phyloP scores from a whole-genome alignment of 108 stramenopile species.

The Cyclostephanos tholiformis region DNA sequence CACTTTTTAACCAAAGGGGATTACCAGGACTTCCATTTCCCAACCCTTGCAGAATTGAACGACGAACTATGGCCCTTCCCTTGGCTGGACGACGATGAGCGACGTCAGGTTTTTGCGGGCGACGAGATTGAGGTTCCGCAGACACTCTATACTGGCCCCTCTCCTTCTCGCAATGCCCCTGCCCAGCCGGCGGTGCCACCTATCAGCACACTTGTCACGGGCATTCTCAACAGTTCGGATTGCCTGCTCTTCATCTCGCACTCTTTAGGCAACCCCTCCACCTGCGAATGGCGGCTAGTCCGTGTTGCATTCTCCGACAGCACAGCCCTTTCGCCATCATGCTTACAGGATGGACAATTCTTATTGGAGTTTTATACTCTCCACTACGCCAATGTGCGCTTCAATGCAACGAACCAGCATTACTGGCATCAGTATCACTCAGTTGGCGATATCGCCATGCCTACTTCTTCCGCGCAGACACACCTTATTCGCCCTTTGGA shows the following conservation, averaged over 20 bases:
- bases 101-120: neutral
- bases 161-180: neutral
- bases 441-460: too few relatives aligned
- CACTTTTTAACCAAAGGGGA: neutral
- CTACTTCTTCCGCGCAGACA: too few relatives aligned
- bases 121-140: neutral
- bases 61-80: neutral
- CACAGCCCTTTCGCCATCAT: neutral
- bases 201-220: too few relatives aligned
- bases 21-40: neutral
- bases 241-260: neutral
- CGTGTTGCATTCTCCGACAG: neutral
- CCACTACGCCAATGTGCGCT: constrained; percentile 5
- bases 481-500: constrained; percentile 13
- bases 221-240: neutral
- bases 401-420: constrained; percentile 14
- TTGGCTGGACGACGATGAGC: neutral
- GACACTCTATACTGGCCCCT: neutral
- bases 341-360: constrained; percentile 1
- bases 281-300: neutral
- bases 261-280: neutral
- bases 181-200: neutral
- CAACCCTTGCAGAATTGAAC: neutral
- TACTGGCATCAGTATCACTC: too few relatives aligned
- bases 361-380: constrained; percentile 4